Base-by-base conservation (phyloP, 2,329 filamentous ascomycete species). In the Eutypella sp. region DNA sequence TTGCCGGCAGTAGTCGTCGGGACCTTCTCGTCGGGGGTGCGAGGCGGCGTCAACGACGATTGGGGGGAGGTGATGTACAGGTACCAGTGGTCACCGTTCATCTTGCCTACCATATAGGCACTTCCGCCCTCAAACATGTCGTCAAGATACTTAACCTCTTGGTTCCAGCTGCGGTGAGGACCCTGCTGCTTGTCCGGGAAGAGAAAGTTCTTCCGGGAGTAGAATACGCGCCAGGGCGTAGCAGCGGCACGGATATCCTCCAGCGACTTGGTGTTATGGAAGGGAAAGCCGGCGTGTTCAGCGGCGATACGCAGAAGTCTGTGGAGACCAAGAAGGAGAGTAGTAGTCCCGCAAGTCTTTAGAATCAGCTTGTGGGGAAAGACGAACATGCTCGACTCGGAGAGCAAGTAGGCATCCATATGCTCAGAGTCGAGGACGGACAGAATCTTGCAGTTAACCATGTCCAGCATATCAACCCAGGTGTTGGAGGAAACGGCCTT, bases 51-150 rank as follows among this genome's bases (percentile, higher is more conserved):
- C 54, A 95, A 74, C 44, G 80, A 74, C 40, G 81, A 84, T 64
- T 86, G 84, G 16, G 93, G 92, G 42, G 89, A 89, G 11, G 93
- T 97, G 60, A 97, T 84, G 72, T 99, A 99, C 46, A 99, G 75
- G 66, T 97, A 97, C 93, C 93, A 99, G 61, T 99, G 93, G 67
- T 99, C 93, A 47, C 93, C 92, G 58, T 99, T 99, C 92, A 97
- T 97, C 73, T 96, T 97, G 62, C 93, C 93, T 55, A 99, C 95
- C 91, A 97, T 96, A 69, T 99, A 99, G 42, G 93, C 93, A 67
- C 92, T 97, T 45, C 93, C 93, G 46, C 88, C 85, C 50, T 87
- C 76, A 65, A 99, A 96, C 68, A 91, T 88, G 64, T 87, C 85
- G 70, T 99, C 93, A 52, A 99, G 78, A 59, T 85, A 95, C 59